phyloP scores from a whole-genome alignment of 148 eudicot genomes.

The Persicaria maculosa region DNA sequence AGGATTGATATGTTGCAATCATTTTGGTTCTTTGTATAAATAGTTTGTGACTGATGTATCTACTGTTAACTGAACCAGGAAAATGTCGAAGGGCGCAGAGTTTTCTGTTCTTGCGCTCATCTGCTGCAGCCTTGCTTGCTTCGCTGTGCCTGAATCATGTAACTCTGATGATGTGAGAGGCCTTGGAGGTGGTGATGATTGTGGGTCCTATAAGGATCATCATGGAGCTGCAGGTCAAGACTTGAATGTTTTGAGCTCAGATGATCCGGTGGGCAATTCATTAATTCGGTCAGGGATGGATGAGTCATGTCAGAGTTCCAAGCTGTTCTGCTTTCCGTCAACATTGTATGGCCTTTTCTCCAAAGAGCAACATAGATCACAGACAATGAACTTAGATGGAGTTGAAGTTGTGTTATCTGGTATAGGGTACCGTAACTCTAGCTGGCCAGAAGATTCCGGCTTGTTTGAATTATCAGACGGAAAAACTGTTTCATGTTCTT shows the following conservation, averaged over 20 bases:
- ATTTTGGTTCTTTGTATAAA: not conserved
- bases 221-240: conserved; percentile 24
- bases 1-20: not conserved
- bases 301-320: conserved; percentile 33
- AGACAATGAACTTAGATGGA: conserved; percentile 20
- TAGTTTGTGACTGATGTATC: not conserved
- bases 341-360: conserved; percentile 32
- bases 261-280: conserved; percentile 16
- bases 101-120: conserved; percentile 34
- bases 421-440: conserved; percentile 26
- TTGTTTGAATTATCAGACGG: conserved; percentile 36
- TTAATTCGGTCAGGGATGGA: conserved; percentile 23
- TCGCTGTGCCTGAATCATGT: conserved; percentile 33
- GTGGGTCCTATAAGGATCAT: conserved; percentile 25
- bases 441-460: conserved; percentile 36
- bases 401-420: conserved; percentile 25
- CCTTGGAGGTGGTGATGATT: conserved; percentile 30
- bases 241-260: conserved; percentile 21
- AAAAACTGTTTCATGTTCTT: conserved; percentile 45
- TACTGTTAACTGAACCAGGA: conserved; percentile 26
- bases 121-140: conserved; percentile 27
- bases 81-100: conserved; percentile 25
- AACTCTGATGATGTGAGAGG: conserved; percentile 22
- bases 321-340: conserved; percentile 49
- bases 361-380: conserved; percentile 22